These are phyloP conservation scores for Sphaceloma murrayae DNA, from an alignment of 2,329 filamentous ascomycete genomes.

Conservation along the genomic window DNA sequence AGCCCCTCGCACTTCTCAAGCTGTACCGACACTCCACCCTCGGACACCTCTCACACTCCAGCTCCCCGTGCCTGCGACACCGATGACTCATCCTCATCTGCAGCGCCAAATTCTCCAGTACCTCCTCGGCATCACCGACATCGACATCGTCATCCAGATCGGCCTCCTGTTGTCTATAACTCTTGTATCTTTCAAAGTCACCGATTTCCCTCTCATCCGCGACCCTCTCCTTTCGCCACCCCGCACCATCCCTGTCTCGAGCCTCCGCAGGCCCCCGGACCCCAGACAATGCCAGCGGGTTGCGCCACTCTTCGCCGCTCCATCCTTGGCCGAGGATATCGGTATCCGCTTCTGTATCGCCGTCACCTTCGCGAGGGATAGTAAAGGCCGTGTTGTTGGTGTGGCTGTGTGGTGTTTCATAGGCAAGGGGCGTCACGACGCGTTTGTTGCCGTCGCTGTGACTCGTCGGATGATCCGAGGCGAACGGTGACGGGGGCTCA, in stretches of 20 bases:
- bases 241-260: too few relatives aligned
- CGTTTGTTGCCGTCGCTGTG: constrained; percentile 30
- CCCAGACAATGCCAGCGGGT: too few relatives aligned
- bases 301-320: too few relatives aligned
- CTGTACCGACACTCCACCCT: constrained; percentile 5
- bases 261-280: too few relatives aligned
- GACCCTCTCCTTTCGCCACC: neutral
- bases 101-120: constrained; percentile 19
- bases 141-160: constrained; percentile 21
- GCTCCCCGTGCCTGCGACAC: constrained; percentile 1
- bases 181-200: constrained; percentile 13
- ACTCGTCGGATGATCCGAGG: constrained; percentile 25
- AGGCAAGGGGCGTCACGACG: constrained; percentile 49
- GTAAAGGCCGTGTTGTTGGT: constrained; percentile 25
- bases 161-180: constrained; percentile 11
- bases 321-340: constrained; percentile 20
- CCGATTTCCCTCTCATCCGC: neutral
- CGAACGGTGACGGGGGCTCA: constrained; percentile 37
- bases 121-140: constrained; percentile 24
- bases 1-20: neutral
- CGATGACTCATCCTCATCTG: constrained; percentile 1
- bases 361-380: constrained; percentile 28
- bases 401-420: constrained; percentile 61
- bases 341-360: constrained; percentile 26
- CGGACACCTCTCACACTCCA: neutral